Conservation (phyloP, 345 rosid species). For the Citrus trifoliata region DNA sequence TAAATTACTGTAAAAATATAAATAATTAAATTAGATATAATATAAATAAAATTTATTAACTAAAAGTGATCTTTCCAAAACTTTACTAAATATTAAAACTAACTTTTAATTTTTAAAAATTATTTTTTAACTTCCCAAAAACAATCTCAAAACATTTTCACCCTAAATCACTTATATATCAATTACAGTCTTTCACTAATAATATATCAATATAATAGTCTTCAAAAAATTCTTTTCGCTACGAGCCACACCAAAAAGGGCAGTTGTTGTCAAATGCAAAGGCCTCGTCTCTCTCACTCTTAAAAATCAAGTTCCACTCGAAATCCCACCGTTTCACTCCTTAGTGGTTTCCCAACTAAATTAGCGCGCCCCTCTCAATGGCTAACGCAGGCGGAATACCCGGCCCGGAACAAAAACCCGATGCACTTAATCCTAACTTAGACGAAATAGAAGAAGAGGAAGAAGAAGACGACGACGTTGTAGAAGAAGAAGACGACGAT, state of each 20-base stretch:
- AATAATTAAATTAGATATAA: fast-evolving
- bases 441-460: conserved; percentile 6
- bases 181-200: too few relatives aligned
- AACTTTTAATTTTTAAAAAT: too few relatives aligned
- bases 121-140: too few relatives aligned
- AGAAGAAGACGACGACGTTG: conserved; percentile 21
- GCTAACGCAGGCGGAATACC: conserved; percentile 31
- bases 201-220: too few relatives aligned
- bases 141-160: too few relatives aligned
- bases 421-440: not conserved
- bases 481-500: conserved; percentile 22
- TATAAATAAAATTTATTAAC: too few relatives aligned
- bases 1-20: too few relatives aligned
- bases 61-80: too few relatives aligned
- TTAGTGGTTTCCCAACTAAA: not conserved
- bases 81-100: too few relatives aligned
- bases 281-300: not conserved
- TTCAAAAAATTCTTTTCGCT: not conserved
- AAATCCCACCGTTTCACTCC: not conserved
- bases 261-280: not conserved
- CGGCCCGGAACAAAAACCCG: conserved; percentile 15
- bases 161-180: too few relatives aligned
- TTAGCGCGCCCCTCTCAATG: conserved; percentile 21
- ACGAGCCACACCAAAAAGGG: not conserved
- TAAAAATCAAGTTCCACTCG: not conserved